Conservation (phyloP, 2,329 filamentous ascomycete genomes). For the Tolypocladium cylindrosporum region DNA sequence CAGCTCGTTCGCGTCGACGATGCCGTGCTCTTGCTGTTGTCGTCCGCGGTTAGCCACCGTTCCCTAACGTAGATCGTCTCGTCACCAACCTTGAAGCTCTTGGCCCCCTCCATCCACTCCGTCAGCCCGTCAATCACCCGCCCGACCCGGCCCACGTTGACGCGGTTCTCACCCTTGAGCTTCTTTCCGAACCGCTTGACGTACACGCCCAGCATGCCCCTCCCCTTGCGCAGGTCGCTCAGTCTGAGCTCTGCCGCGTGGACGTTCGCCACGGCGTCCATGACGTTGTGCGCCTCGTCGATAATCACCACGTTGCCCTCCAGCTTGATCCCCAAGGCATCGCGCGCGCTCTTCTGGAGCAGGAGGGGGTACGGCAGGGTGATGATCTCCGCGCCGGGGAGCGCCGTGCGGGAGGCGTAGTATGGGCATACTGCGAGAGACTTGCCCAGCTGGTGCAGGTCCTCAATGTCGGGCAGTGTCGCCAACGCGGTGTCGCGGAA, state of each 20-base stretch:
- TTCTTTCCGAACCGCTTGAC: constrained; percentile 80
- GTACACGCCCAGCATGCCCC: constrained; percentile 70
- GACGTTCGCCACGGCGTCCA: constrained; percentile 85
- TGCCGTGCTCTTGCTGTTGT: constrained; percentile 43
- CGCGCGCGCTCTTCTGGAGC: constrained; percentile 75
- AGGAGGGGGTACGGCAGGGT: constrained; percentile 88
- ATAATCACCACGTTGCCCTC: constrained; percentile 89
- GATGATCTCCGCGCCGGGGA: constrained; percentile 79
- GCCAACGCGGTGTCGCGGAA: constrained; percentile 82
- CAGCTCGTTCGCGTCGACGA: constrained; percentile 60
- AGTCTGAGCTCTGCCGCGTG: constrained; percentile 71
- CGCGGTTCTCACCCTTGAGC: constrained; percentile 81
- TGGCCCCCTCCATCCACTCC: constrained; percentile 52
- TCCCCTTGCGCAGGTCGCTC: constrained; percentile 60
- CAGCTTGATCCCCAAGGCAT: constrained; percentile 76
- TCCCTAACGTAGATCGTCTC: too few species aligned
- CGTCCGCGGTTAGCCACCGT: too few species aligned
- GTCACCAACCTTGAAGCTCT: constrained; percentile 29
- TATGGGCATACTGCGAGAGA: constrained; percentile 82
- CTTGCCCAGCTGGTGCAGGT: constrained; percentile 69
- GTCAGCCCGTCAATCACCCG: constrained; percentile 72
- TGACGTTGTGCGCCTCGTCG: constrained; percentile 95
- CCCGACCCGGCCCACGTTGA: constrained; percentile 82
- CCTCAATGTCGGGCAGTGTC: constrained; percentile 86
- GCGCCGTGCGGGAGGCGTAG: constrained; percentile 80